Base-by-base conservation (phyloP, 164 flowering plant species). In the Sedum album region DNA sequence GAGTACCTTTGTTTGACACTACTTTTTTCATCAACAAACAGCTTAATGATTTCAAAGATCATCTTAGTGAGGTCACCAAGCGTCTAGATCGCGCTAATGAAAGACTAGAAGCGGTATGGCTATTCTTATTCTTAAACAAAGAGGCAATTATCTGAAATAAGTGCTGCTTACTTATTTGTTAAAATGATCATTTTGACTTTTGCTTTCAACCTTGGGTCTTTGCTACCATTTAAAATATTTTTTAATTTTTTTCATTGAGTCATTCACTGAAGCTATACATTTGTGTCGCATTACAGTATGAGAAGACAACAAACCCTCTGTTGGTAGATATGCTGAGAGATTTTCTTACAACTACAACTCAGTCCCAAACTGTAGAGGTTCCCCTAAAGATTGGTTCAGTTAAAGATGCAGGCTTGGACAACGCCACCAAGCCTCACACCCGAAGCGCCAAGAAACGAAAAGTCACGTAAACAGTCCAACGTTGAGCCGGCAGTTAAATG, bases 81-180 rank as follows among this genome's bases (percentile, higher is more conserved):
- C 18, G n/a, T 18, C 53, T 48, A 48, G 53, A 48, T 48, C 6
- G 18, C 7, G 53, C 53, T 18, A 48, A 48, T 48, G 53, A 20
- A 48, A 48, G 53, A 48, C 53, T 48, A 4, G 53, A 48, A 48
- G 53, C n/a, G 53, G 53, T 48, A 48, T 48, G 53, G 21, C n/a
- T 10, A 44, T 44, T 48, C 21, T 23, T n/a, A n/a, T n/a, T n/a
- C n/a, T n/a, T n/a, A n/a, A n/a, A n/a, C n/a, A n/a, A n/a, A n/a
- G n/a, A n/a, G 7, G n/a, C n/a, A n/a, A n/a, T n/a, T n/a, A n/a
- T n/a, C n/a, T n/a, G n/a, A n/a, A n/a, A n/a, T n/a, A n/a, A n/a
- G n/a, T 48, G 53, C 53, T 6, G n/a, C n/a, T n/a, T 20, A 4
- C 1, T 42, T 17, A 6, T n/a, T 42, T 10, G 46, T 17, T 10